Evolutionary conservation across 2,329 filamentous ascomycete species (phyloP).

Genomic region (Triangularia verruculosa): DNA sequence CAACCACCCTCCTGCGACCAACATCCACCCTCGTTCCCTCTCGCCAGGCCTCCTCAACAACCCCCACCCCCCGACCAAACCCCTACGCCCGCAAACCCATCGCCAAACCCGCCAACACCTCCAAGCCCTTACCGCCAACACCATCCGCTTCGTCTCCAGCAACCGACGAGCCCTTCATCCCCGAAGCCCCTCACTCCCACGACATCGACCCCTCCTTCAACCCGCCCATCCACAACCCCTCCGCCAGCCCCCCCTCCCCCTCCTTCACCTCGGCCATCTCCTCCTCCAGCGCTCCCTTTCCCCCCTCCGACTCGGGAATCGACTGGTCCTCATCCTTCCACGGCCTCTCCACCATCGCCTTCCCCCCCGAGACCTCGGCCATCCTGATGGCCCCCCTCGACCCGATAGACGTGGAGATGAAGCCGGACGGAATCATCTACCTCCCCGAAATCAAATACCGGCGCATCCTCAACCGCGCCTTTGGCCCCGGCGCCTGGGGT

Average conservation of each 20-base stretch:
- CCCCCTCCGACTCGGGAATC: constrained; percentile 33
- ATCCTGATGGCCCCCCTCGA: constrained; percentile 67
- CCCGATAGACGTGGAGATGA: constrained; percentile 84
- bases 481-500: constrained; percentile 95
- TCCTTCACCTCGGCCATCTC: constrained; percentile 19
- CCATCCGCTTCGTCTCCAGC: constrained; percentile 7
- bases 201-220: constrained; percentile 33
- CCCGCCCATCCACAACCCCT: constrained; percentile 19
- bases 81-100: neutral
- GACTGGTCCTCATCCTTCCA: constrained; percentile 87
- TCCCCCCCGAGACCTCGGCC: constrained; percentile 65
- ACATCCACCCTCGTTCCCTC: neutral
- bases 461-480: constrained; percentile 82
- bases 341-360: constrained; percentile 68
- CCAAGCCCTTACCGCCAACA: neutral
- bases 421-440: constrained; percentile 95
- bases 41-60: neutral
- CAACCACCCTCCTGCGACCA: constrained; percentile 6
- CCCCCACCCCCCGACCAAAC: constrained; percentile 2
- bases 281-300: constrained; percentile 13
- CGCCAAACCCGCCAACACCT: neutral
- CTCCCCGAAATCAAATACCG: constrained; percentile 98
- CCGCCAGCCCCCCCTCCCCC: constrained; percentile 14
- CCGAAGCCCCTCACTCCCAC: constrained; percentile 31
- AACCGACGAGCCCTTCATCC: constrained; percentile 25